Evolutionary conservation across 1,284 basidiomycete genomes (phyloP).

Genomic region (Gastroboletus turbinatus): DNA sequence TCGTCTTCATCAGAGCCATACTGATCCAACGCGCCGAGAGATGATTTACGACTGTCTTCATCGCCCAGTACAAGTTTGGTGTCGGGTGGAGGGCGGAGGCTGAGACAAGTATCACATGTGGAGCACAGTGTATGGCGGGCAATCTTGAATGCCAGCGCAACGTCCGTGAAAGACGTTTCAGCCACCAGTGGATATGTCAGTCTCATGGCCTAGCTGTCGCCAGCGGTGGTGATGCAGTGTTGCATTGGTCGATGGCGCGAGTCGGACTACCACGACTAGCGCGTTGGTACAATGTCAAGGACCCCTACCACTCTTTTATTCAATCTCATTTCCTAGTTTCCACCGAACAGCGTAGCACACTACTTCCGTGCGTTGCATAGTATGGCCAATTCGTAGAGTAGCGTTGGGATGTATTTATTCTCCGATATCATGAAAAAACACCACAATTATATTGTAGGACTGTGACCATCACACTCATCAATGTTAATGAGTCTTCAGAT

Average conservation of each 20-base stretch:
- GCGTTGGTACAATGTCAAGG: background rate
- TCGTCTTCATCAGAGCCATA: conserved; percentile 69
- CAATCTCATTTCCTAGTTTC: too few species aligned
- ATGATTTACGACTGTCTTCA: conserved; percentile 43
- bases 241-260: background rate
- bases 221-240: background rate
- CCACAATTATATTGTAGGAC: too few species aligned
- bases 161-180: conserved; percentile 47
- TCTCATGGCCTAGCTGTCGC: conserved; percentile 44
- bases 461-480: too few species aligned
- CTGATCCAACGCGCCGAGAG: conserved; percentile 52
- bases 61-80: conserved; percentile 59
- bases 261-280: background rate
- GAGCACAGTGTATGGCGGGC: conserved; percentile 70
- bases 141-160: conserved; percentile 64
- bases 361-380: too few species aligned
- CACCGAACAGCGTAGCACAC: too few species aligned
- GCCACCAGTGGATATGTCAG: conserved; percentile 58
- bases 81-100: conserved; percentile 65
- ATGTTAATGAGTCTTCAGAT: too few species aligned
- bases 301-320: conserved; percentile 15
- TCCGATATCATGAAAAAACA: too few species aligned
- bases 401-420: too few species aligned
- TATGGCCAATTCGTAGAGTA: too few species aligned
- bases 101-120: conserved; percentile 57